A percentile compares a stretch with the other conserved stretches of the same genome.
These are phyloP conservation scores for Lactuca sativa DNA, from an alignment of 129 eudicot species.

Conservation along the genomic window DNA sequence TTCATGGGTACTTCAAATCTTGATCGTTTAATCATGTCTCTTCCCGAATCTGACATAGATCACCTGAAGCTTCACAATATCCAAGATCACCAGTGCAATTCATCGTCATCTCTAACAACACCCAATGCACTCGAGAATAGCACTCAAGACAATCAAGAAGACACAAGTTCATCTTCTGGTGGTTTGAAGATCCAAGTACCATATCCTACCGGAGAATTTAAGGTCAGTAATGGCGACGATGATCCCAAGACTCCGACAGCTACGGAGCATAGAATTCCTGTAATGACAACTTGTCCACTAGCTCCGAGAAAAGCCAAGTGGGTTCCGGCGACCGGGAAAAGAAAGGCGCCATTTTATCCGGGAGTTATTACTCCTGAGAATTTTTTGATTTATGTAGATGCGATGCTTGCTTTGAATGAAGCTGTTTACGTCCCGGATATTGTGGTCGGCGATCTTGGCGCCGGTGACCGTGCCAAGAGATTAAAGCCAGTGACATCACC, in stretches of 20 bases:
- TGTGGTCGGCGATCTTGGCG: conserved; percentile 29
- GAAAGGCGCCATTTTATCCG: conserved; percentile 23
- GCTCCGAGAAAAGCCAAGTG: conserved; percentile 31
- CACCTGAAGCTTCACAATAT: conserved; percentile 4
- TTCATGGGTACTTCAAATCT: conserved; percentile 32
- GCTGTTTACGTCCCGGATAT: conserved; percentile 31
- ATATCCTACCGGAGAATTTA: conserved; percentile 11
- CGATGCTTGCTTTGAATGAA: conserved; percentile 32
- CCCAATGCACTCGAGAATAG: neutral
- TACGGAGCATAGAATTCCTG: conserved; percentile 24
- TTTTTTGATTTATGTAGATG: conserved; percentile 30
- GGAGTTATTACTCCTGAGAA: conserved; percentile 2
- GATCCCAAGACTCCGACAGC: conserved; percentile 36
- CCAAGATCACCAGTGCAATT: conserved; percentile 23
- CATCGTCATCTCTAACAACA: conserved; percentile 18
- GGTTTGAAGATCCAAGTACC: conserved; percentile 19
- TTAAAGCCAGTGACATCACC: conserved; percentile 23
- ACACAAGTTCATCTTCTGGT: neutral
- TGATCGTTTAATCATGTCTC: conserved; percentile 8
- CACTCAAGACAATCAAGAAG: conserved; percentile 17
- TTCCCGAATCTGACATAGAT: conserved; percentile 8
- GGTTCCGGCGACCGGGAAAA: conserved; percentile 14
- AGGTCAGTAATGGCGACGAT: conserved; percentile 1
- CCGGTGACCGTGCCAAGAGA: conserved; percentile 25
- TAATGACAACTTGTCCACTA: conserved; percentile 26